Evolutionary conservation across 169 alveolate species (phyloP), one percentile per base, ranked within the genome.

Genomic region (Plasmodium blacklocki): DNA sequence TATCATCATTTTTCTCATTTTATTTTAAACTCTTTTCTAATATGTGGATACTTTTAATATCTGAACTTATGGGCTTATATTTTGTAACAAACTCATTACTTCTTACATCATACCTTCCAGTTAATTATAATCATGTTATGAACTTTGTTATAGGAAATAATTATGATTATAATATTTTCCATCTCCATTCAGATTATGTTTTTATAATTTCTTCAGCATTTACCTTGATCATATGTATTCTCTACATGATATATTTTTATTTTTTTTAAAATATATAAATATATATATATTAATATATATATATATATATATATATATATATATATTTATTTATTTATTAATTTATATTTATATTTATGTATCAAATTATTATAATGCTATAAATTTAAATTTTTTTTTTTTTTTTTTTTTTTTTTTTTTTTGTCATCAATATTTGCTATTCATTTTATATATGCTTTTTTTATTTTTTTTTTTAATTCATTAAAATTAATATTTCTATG

Each of bases 131-230:
- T 50, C 89, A 78, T 21, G 67, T 66, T 49, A 78, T 78, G 89
- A 78, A 78, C 39, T 78, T 78, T 21, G 89, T 59, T 12, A 49
- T 59, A 32, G 78, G 89, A 50, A 54, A 64, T 50, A 78, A 78
- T 66, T 78, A 78, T 50, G 89, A 78, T 14, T 78, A 78, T 66
- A 78, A 78, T n/a, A 52, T 78, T 26, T 78, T 78, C 26, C 89
- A 78, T 49, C 52, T 78, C 47, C 89, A 78, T 47, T 78, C 89
- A n/a, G 89, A 78, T 66, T 64, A 78, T 78, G 89, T 78, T 66
- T 78, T 78, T 58, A 78, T 78, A 39, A 39, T 59, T 1, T 78
- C 89, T 50, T 78, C 67, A 29, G 45, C 89, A 9, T 39, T 59
- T 29, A 78, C 89, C 11, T 66, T 78, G 52, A n/a, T 67, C 43